Percentiles rank a stretch among this genome's conserved stretches.
These are phyloP conservation scores for Pseudozyma tsukubaensis DNA, from an alignment of 1,284 basidiomycete genomes.

Conservation along the genomic window DNA sequence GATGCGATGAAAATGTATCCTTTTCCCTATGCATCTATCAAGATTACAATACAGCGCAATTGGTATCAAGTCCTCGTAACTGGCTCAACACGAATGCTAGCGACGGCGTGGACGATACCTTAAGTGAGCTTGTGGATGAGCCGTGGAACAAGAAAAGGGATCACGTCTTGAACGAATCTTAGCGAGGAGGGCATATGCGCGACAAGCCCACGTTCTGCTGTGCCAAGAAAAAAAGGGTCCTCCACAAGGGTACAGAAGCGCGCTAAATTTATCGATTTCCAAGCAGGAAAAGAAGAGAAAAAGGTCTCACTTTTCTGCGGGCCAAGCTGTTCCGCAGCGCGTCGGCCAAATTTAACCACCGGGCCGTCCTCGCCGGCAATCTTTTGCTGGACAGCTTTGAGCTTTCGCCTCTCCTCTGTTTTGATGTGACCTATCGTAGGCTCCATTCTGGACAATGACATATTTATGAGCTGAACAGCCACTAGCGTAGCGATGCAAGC, in stretches of 20 bases:
- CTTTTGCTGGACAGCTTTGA: no score
- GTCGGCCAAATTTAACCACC: background rate
- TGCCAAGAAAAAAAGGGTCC: constrained; percentile 2
- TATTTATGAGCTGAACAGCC: no score
- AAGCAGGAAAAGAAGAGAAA: no score
- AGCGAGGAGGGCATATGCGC: background rate
- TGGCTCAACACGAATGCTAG: background rate
- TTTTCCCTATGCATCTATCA: background rate
- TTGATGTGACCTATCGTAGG: no score
- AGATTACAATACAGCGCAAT: no score
- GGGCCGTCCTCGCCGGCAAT: background rate
- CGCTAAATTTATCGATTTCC: background rate
- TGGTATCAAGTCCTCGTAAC: background rate
- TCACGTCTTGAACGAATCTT: background rate
- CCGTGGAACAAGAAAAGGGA: no score
- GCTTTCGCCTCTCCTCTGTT: no score
- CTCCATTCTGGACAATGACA: no score
- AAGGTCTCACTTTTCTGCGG: background rate
- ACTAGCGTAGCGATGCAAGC: no score
- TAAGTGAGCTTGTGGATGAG: background rate
- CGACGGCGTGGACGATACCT: background rate
- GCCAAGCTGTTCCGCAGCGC: background rate
- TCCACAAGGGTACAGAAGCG: background rate
- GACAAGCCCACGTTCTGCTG: background rate
- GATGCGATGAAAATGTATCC: background rate